These are phyloP conservation scores for Candida coquimbonensis DNA, from an alignment of 805 yeast species.

Conservation along the genomic window DNA sequence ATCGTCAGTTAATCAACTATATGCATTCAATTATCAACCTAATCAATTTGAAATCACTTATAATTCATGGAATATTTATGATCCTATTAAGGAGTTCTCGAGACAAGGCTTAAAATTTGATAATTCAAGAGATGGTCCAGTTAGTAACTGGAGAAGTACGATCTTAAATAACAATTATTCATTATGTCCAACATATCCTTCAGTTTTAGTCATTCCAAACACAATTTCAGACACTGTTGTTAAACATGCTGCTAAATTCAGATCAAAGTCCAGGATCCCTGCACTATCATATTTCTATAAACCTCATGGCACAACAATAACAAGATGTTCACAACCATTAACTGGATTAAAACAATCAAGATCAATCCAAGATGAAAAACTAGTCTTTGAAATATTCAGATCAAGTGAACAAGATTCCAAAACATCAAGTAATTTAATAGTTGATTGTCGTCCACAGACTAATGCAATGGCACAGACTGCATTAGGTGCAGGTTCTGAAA, in stretches of 20 bases:
- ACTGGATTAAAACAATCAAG: slow-evolving; percentile 85
- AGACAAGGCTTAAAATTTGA: slow-evolving; percentile 57
- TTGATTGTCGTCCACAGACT: slow-evolving; percentile 87
- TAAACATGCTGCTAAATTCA: slow-evolving; percentile 73
- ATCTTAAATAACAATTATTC: slow-evolving; percentile 54
- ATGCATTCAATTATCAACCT: slow-evolving; percentile 79
- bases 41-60: slow-evolving; percentile 57
- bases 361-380: slow-evolving; percentile 85
- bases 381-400: slow-evolving; percentile 66
- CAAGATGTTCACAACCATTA: slow-evolving; percentile 88
- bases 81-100: slow-evolving; percentile 54
- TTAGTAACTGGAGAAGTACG: slow-evolving; percentile 62
- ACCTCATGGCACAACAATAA: slow-evolving; percentile 66
- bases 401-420: slow-evolving; percentile 34
- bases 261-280: slow-evolving; percentile 85
- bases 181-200: slow-evolving; percentile 74
- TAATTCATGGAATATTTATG: slow-evolving; percentile 70
- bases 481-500: slow-evolving; percentile 96
- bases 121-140: slow-evolving; percentile 3
- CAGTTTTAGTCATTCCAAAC: slow-evolving; percentile 60
- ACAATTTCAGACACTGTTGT: slow-evolving; percentile 75
- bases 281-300: slow-evolving; percentile 70
- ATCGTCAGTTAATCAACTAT: slow-evolving; percentile 47
- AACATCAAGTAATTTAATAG: slow-evolving; percentile 60
- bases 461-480: slow-evolving; percentile 97